phyloP scores from a whole-genome alignment of 345 rosid genomes.

The Eucalyptus camaldulensis region DNA sequence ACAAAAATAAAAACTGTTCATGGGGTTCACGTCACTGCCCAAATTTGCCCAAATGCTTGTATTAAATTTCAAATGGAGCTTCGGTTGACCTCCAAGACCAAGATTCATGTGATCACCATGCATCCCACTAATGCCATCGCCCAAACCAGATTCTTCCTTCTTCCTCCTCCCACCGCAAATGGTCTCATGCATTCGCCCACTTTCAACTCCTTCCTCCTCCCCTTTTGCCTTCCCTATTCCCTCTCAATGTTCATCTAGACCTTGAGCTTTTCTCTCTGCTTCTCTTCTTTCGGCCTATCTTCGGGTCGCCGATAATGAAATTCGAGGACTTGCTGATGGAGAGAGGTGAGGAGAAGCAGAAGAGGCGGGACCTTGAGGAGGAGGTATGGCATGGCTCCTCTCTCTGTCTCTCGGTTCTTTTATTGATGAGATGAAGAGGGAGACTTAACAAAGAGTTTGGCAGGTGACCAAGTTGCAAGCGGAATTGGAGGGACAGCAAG shows the following conservation, averaged over 20 bases:
- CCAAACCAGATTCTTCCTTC: background rate
- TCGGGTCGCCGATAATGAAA: constrained; percentile 28
- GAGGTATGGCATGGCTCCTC: constrained; percentile 20
- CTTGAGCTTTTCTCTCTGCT: background rate
- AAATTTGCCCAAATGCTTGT: background rate
- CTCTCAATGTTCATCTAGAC: background rate
- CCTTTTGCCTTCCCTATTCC: background rate
- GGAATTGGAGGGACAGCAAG: constrained; percentile 47
- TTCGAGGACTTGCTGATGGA: constrained; percentile 73
- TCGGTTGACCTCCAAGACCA: background rate
- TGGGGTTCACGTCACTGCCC: constrained; percentile 43
- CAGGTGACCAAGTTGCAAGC: constrained; percentile 57
- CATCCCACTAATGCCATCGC: constrained; percentile 6
- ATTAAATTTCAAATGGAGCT: background rate
- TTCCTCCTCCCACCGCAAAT: background rate
- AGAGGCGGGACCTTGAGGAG: constrained; percentile 31
- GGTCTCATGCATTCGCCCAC: background rate
- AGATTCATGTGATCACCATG: constrained; percentile 32
- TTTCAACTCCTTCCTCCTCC: constrained; percentile 1
- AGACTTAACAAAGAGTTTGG: background rate
- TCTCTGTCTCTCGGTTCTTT: background rate
- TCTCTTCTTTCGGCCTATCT: background rate
- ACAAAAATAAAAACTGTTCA: constrained; percentile 17
- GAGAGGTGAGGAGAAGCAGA: constrained; percentile 18
- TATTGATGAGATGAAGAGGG: background rate